Conservation (phyloP, 1,284 basidiomycete genomes). For the Moniliophthora roreri region DNA sequence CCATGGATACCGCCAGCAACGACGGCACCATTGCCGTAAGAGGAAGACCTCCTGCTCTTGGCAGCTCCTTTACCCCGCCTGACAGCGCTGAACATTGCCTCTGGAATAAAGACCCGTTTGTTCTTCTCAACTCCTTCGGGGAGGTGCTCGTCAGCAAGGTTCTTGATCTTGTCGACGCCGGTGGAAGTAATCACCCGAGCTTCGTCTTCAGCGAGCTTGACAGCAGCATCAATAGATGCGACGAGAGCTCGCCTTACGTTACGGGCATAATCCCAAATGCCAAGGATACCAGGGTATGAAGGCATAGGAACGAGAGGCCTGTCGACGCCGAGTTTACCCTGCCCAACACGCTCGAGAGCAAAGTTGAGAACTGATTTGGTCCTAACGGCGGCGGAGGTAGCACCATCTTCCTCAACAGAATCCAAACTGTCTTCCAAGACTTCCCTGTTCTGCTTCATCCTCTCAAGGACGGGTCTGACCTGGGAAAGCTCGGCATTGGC, state of each 20-base stretch:
- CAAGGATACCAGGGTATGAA: conserved; percentile 83
- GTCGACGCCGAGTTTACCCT: conserved; percentile 70
- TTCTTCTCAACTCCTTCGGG: conserved; percentile 82
- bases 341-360: conserved; percentile 79
- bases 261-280: conserved; percentile 86
- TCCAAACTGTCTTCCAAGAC: conserved; percentile 81
- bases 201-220: conserved; percentile 83
- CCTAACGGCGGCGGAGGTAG: conserved; percentile 50
- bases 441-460: conserved; percentile 78
- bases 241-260: conserved; percentile 85
- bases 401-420: conserved; percentile 77
- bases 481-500: conserved; percentile 74
- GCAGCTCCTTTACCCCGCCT: conserved; percentile 50
- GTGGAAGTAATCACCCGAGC: conserved; percentile 70
- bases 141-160: conserved; percentile 78
- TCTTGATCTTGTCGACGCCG: conserved; percentile 71
- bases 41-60: conserved; percentile 42
- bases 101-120: conserved; percentile 87
- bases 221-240: conserved; percentile 79
- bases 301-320: conserved; percentile 60
- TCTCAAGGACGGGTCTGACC: conserved; percentile 83
- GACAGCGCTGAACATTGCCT: conserved; percentile 87
- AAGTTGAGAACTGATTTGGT: conserved; percentile 65
- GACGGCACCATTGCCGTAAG: conserved; percentile 43
- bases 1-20: conserved; percentile 74